Evolutionary conservation across 306 rosid genomes (phyloP).

Genomic region (Phaseolus lunatus): DNA sequence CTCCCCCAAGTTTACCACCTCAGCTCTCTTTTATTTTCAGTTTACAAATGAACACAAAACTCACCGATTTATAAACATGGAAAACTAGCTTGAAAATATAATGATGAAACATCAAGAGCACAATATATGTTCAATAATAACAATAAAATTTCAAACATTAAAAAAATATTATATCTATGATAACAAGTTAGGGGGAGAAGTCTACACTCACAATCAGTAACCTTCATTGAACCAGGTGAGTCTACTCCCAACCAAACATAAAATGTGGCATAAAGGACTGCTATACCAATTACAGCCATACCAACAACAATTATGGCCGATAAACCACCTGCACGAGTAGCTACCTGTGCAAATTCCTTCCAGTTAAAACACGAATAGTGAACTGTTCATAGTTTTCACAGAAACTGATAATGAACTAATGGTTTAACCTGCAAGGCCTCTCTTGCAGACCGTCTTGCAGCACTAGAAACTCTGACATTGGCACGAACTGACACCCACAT

Average conservation of each 20-base stretch:
- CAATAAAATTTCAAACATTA: conserved; percentile 25
- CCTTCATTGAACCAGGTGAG: conserved; percentile 88
- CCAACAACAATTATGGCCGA: conserved; percentile 96
- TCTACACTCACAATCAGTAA: conserved; percentile 86
- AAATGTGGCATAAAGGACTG: conserved; percentile 90
- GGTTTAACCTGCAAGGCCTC: conserved; percentile 95
- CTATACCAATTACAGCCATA: conserved; percentile 96
- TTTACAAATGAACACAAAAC: conserved; percentile 20
- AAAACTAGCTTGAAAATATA: conserved; percentile 36
- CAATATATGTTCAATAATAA: conserved; percentile 23
- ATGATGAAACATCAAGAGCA: conserved; percentile 22
- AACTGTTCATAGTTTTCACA: conserved; percentile 34
- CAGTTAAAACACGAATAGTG: conserved; percentile 45
- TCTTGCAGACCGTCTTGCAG: conserved; percentile 97
- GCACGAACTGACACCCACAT: conserved; percentile 99
- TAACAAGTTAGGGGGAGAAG: conserved; percentile 53
- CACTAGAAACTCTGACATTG: conserved; percentile 97
- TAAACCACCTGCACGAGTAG: conserved; percentile 99
- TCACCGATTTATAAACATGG: conserved; percentile 39
- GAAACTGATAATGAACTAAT: conserved; percentile 41
- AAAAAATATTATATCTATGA: conserved; percentile 1
- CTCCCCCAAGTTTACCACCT: conserved; percentile 16
- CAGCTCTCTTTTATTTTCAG: background rate
- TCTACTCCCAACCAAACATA: conserved; percentile 97
- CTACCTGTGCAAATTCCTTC: conserved; percentile 73